Evolutionary conservation across 305 asterid genomes (phyloP).

Genomic region (Striga hermonthica): DNA sequence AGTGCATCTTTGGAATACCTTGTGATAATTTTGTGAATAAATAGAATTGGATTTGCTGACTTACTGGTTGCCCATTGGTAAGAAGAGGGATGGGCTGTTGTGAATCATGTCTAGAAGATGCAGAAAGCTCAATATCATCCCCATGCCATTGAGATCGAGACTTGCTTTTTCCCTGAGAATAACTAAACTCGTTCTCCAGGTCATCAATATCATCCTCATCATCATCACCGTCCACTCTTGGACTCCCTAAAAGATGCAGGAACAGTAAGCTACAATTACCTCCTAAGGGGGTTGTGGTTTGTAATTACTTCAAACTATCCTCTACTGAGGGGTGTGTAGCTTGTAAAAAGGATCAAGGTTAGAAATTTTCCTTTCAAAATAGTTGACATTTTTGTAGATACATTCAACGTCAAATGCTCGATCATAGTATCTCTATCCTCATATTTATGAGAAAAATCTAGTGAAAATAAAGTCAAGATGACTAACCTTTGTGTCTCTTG

Average conservation of each 20-base stretch:
- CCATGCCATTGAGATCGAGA: conserved; percentile 75
- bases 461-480: conserved; percentile 19
- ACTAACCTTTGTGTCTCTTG: conserved; percentile 65
- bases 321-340: no score
- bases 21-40: neutral
- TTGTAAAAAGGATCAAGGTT: no score
- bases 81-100: conserved; percentile 76
- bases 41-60: conserved; percentile 25
- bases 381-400: neutral
- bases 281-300: neutral
- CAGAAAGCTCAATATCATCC: conserved; percentile 67
- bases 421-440: neutral
- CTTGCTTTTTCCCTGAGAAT: conserved; percentile 60
- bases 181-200: conserved; percentile 66
- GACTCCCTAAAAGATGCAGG: conserved; percentile 50
- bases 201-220: conserved; percentile 82
- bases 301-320: no score
- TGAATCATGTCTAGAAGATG: conserved; percentile 74
- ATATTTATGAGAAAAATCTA: neutral
- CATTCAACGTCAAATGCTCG: neutral
- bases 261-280: conserved; percentile 9
- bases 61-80: conserved; percentile 68
- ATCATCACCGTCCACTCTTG: conserved; percentile 82
- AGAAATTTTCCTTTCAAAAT: no score
- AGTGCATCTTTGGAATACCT: neutral